Evolutionary conservation across 1,284 basidiomycete species (phyloP).

Genomic region (Tilletia setariae): DNA sequence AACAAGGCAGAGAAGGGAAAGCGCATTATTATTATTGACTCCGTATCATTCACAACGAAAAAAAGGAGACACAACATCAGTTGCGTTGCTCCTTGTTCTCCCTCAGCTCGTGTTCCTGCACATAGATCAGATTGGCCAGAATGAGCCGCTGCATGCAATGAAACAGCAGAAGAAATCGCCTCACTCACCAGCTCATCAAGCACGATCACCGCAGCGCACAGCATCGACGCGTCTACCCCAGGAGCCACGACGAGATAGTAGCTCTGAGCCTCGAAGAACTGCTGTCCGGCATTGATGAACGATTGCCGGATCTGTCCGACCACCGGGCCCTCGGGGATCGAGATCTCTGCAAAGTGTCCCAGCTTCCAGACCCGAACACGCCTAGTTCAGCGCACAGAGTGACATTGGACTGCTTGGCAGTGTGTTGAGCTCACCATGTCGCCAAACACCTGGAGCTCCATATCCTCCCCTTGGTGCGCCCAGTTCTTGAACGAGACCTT

Average conservation of each 20-base stretch:
- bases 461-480: constrained; percentile 1
- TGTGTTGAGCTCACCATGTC: neutral
- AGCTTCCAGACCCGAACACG: neutral
- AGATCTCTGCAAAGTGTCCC: constrained; percentile 4
- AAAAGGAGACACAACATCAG: neutral
- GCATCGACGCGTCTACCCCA: constrained; percentile 7
- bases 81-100: neutral
- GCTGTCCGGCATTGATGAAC: neutral
- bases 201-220: neutral
- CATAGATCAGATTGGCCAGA: neutral
- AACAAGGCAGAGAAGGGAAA: neutral
- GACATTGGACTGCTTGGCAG: too few relatives aligned
- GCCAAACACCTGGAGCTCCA: neutral
- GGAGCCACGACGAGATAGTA: constrained; percentile 5
- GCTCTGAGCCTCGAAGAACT: neutral
- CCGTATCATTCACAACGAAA: too few relatives aligned
- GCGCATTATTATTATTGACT: too few relatives aligned
- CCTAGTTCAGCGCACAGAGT: too few relatives aligned
- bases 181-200: constrained; percentile 1
- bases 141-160: neutral
- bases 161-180: too few relatives aligned
- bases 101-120: constrained; percentile 2
- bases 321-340: neutral
- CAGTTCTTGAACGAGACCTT: constrained; percentile 6
- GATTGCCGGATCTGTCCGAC: constrained; percentile 6